phyloP scores from a whole-genome alignment of 306 rosid genomes.

The Myrica gale region DNA sequence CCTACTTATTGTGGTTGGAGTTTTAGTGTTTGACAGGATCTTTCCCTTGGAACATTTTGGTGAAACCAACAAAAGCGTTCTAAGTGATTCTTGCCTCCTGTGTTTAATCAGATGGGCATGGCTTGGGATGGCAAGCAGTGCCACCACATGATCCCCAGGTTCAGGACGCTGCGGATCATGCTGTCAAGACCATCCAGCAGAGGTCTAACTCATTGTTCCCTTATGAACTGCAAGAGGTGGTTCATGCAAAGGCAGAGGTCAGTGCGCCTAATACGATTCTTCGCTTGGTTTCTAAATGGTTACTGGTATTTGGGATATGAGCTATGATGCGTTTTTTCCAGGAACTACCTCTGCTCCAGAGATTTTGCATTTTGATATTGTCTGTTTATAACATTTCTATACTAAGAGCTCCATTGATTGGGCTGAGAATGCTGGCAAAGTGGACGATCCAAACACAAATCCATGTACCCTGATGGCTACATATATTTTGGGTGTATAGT shows the following conservation, averaged over 20 bases:
- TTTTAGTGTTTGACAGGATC: background rate
- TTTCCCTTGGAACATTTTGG: background rate
- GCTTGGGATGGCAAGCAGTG: constrained; percentile 63
- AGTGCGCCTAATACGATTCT: constrained; percentile 15
- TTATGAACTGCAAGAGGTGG: constrained; percentile 62
- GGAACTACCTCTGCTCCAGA: background rate
- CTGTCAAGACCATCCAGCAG: constrained; percentile 64
- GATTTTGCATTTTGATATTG: background rate
- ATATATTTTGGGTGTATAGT: background rate
- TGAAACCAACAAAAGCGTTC: background rate
- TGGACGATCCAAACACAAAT: background rate
- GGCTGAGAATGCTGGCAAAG: background rate
- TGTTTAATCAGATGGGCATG: constrained; percentile 46
- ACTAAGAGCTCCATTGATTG: background rate
- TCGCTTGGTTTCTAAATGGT: background rate
- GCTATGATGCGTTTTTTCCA: background rate
- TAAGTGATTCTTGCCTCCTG: constrained; percentile 1
- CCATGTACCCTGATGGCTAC: background rate
- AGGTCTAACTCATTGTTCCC: constrained; percentile 73
- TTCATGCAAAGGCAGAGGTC: constrained; percentile 86
- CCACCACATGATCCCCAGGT: constrained; percentile 68
- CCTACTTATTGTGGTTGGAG: background rate
- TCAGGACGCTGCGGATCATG: constrained; percentile 82
- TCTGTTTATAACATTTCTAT: background rate
- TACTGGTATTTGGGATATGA: background rate